A percentile compares a stretch with the other conserved stretches of the same genome.
Conservation (phyloP, 805 yeast genomes). For the Yarrowia hollandica region DNA sequence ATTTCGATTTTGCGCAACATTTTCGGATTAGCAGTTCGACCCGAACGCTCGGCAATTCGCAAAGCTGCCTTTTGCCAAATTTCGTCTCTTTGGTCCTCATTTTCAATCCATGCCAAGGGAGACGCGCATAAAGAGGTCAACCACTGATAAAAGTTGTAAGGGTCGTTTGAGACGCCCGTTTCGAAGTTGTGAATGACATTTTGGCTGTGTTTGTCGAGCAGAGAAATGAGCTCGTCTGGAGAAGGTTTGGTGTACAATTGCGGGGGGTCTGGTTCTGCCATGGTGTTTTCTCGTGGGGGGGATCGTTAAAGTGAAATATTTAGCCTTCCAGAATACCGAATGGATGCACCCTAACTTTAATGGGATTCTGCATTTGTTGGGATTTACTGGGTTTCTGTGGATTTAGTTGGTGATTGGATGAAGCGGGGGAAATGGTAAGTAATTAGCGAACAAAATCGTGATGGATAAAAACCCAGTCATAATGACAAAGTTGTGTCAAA, state of each 20-base stretch:
- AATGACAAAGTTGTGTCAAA: no score
- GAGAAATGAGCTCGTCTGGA: neutral
- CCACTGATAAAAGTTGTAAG: constrained; percentile 38
- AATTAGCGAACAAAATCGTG: no score
- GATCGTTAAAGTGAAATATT: neutral
- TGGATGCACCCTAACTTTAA: no score
- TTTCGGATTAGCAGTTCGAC: constrained; percentile 79
- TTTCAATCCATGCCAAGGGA: constrained; percentile 49
- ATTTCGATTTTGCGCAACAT: constrained; percentile 60
- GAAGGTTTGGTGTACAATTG: constrained; percentile 13
- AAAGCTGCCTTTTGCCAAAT: constrained; percentile 59
- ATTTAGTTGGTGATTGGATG: no score
- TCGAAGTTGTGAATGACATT: constrained; percentile 21
- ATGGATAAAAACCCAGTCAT: no score
- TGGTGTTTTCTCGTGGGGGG: no score
- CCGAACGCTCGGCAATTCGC: constrained; percentile 77
- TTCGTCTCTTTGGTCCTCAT: constrained; percentile 38
- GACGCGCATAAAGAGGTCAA: constrained; percentile 39
- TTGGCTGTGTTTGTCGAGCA: constrained; percentile 12
- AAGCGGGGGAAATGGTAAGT: no score
- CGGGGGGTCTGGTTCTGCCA: constrained; percentile 6
- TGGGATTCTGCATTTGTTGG: neutral
- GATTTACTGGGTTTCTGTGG: neutral
- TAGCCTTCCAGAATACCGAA: no score
- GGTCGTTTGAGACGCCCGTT: constrained; percentile 11